Evolutionary conservation across 2,329 filamentous ascomycete genomes (phyloP), one percentile per base, ranked within the genome.

Genomic region (Claviceps fusiformis): DNA sequence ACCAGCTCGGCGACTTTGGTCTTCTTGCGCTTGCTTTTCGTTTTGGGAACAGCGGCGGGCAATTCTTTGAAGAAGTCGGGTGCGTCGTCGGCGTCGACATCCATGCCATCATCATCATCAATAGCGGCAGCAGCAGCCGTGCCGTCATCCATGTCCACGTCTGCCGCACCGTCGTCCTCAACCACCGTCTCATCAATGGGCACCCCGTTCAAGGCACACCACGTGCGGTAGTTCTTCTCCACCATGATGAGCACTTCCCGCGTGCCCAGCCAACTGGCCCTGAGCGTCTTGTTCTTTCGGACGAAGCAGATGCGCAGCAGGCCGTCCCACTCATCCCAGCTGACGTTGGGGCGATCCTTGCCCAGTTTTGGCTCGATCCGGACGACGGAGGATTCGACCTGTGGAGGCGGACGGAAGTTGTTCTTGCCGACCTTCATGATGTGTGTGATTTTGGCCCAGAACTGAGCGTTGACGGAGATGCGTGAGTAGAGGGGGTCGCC

Each of bases 361-460:
- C 90, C 90, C 43, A 81, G 78, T 73, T 96, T 95, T 27, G 90
- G 90, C 66, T 92, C 88, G 61, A 96, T 86, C 57, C 91, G 81
- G 50, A 96, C 90, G 7, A 96, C 91, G 56, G 86, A 91, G 8
- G 83, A 89, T 71, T 98, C 93, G 56, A 98, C 93, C 65, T 89
- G 82, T 9, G 93, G 93, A 0, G 93, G 92, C 0, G 93, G 93
- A 59, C 89, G 89, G 79, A 97, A 98, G 74, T 97, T 97, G 71
- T 95, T 93, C 71, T 86, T 87, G 60, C 91, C 90, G 49, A 97
- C 92, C 73, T 95, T 95, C 85, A 95, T 89, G 62, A 95, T 83
- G 68, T 79, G 75, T n/a, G 74, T 75, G 63, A 78, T 76, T 58
- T 75, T 76, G 57, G 76, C 87, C 68, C 75, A 96, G 78, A 97